A percentile compares a stretch with the other conserved stretches of the same genome.
These are phyloP conservation scores for Zea luxurians DNA, from an alignment of 176 grass and related monocot genomes.

Conservation along the genomic window DNA sequence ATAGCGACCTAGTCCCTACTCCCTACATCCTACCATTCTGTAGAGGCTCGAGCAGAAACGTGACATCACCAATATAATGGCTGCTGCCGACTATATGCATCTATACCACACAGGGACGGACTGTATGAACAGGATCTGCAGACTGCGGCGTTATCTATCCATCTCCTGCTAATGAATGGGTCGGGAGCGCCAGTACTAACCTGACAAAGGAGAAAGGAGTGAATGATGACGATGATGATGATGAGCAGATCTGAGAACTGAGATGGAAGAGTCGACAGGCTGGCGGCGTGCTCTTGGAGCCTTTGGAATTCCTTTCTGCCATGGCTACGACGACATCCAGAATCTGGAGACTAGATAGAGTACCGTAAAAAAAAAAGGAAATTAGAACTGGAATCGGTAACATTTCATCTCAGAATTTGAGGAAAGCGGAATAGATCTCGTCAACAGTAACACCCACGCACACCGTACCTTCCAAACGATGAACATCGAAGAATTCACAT, in stretches of 20 bases:
- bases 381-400: background rate
- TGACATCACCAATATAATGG: background rate
- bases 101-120: slow-evolving; percentile 5
- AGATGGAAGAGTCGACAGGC: background rate
- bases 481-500: background rate
- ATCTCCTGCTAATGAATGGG: slow-evolving; percentile 15
- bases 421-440: slow-evolving; percentile 12
- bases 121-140: slow-evolving; percentile 36
- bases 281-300: background rate
- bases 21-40: slow-evolving; percentile 27
- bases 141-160: background rate
- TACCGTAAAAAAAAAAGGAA: background rate
- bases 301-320: background rate
- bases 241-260: slow-evolving; percentile 35
- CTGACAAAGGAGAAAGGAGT: slow-evolving; percentile 14
- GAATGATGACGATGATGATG: background rate
- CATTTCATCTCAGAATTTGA: too few species aligned
- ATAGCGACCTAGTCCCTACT: slow-evolving; percentile 8
- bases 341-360: background rate
- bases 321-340: background rate
- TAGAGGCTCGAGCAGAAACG: background rate
- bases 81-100: background rate
- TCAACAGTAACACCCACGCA: background rate
- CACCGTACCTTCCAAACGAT: background rate
- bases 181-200: background rate